Base-by-base conservation (phyloP, 2,329 filamentous ascomycete species). In the Cladosporium sp. region DNA sequence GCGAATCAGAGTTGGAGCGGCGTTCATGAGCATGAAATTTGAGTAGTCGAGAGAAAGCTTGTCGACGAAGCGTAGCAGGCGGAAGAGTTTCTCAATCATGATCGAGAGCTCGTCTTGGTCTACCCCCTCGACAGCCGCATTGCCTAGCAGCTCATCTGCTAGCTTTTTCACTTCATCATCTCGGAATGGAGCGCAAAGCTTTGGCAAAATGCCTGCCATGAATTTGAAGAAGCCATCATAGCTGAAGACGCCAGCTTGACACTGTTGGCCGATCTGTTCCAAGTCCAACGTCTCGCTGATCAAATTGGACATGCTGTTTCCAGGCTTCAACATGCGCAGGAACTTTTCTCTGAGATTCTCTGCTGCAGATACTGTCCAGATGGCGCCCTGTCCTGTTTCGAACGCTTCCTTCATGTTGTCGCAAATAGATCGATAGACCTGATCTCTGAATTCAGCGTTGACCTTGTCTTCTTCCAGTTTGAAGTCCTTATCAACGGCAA, bases 181-280 rank as follows among this genome's bases (percentile, higher is more conserved):
- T n/a, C 90, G 81, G 68, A 90, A 86, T 0, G 90, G 90, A 0
- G 90, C 90, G 65, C 90, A 93, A 13, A 94, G 82, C 68, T 89
- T 89, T 5, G 89, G 89, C 49, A 94, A 77, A 47, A 94, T 80
- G 1, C 83, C 82, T 1, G 84, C 85, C 80, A 93, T 90, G 61
- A 90, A 88, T 1, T 80, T 76, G 68, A 93, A 93, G 73, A 93
- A 92, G 58, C 85, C 87, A 63, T 89, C 86, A 63, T 92, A 92
- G 0, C 89, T 92, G 70, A 93, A 93, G 50, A 83, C 84, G 13
- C 89, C 89, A 56, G 85, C 80, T 9, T 77, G 77, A 66, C 89
- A 90, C 63, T 92, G 87, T 39, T 80, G 82, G 60, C 81, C 79
- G 25, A 91, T 86, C 61, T 88, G 79, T 37, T 90, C 86, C 1